phyloP scores from a whole-genome alignment of 257 asterid genomes.

The Ehretia macrophylla region DNA sequence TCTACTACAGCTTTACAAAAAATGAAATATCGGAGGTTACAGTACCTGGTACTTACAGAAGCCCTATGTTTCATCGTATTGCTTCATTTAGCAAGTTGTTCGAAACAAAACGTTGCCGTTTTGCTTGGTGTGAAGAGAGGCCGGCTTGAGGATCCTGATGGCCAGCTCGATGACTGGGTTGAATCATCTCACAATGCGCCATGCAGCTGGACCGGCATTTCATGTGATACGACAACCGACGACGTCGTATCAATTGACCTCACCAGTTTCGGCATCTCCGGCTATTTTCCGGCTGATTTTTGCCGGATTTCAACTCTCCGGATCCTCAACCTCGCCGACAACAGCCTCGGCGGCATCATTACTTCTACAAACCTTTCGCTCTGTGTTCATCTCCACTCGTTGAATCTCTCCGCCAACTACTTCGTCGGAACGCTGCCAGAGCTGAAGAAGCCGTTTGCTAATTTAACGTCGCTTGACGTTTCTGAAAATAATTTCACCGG shows the following conservation, averaged over 20 bases:
- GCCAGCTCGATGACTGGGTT: conserved; percentile 47
- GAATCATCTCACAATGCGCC: conserved; percentile 37
- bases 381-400: conserved; percentile 48
- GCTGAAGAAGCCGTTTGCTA: conserved; percentile 28
- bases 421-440: conserved; percentile 67
- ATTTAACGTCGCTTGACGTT: conserved; percentile 49
- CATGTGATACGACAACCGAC: conserved; percentile 30
- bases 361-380: conserved; percentile 34
- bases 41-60: conserved; percentile 7
- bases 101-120: conserved; percentile 49
- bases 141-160: conserved; percentile 47
- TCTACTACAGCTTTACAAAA: not conserved
- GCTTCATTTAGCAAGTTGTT: conserved; percentile 22
- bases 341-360: conserved; percentile 42
- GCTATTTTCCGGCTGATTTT: conserved; percentile 64
- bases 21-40: conserved; percentile 19
- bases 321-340: conserved; percentile 40
- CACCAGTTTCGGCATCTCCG: conserved; percentile 30
- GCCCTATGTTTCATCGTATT: conserved; percentile 25
- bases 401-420: conserved; percentile 46
- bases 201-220: conserved; percentile 73
- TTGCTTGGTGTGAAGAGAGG: conserved; percentile 50
- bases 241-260: conserved; percentile 53
- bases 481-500: conserved; percentile 59
- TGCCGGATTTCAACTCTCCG: conserved; percentile 61